Conservation (phyloP, 1,284 basidiomycete species). For the Tranzscheliella williamsii region DNA sequence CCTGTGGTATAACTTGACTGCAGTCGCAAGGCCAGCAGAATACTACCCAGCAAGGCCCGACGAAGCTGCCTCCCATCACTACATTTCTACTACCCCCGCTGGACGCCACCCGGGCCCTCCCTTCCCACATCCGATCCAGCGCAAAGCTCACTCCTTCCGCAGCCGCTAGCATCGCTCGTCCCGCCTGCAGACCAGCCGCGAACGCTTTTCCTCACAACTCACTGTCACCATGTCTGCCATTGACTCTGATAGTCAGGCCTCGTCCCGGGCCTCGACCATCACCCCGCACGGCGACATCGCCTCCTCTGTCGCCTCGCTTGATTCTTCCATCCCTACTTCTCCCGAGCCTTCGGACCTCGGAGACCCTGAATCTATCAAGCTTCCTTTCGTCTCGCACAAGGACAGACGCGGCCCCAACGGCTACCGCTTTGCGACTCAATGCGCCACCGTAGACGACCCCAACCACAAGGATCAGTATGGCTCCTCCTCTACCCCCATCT, state of each 20-base stretch:
- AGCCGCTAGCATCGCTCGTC: too few species aligned
- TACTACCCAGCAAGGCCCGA: too few species aligned
- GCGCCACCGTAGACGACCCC: conserved; percentile 84
- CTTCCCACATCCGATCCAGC: background rate
- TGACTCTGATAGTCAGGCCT: conserved; percentile 20
- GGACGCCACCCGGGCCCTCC: too few species aligned
- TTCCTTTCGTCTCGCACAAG: conserved; percentile 38
- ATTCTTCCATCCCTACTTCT: conserved; percentile 38
- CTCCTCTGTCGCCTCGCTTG: conserved; percentile 37
- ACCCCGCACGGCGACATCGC: conserved; percentile 31
- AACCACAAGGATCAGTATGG: conserved; percentile 94
- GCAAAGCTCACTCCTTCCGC: background rate
- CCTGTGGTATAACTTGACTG: too few species aligned
- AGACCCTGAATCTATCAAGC: conserved; percentile 22
- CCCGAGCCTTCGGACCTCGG: conserved; percentile 34
- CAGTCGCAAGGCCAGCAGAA: too few species aligned
- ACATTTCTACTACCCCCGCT: too few species aligned
- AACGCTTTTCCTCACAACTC: too few species aligned
- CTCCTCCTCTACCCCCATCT: conserved; percentile 91
- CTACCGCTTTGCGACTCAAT: conserved; percentile 72
- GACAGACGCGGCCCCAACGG: conserved; percentile 42
- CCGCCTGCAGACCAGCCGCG: too few species aligned
- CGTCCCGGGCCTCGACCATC: conserved; percentile 35
- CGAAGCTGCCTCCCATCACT: too few species aligned
- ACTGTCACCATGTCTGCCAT: conserved; percentile 16